A percentile compares a stretch with the other conserved stretches of the same genome.
Conservation (phyloP, 2,329 filamentous ascomycete genomes). For the Xylaria digitata region DNA sequence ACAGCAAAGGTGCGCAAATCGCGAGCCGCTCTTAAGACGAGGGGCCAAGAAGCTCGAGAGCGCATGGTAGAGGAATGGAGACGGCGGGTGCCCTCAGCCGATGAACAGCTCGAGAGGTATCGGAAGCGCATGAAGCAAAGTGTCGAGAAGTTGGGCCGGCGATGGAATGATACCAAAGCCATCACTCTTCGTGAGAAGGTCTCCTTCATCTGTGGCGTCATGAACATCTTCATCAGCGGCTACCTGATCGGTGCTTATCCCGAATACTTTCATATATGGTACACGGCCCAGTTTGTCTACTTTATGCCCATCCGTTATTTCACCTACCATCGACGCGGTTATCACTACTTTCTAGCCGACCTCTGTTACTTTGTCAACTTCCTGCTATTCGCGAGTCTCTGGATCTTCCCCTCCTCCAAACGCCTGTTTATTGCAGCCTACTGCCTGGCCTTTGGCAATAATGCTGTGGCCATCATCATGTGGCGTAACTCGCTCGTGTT, state of each 20-base stretch:
- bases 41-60: conserved; percentile 82
- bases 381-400: conserved; percentile 82
- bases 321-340: conserved; percentile 89
- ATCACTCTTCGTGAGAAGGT: conserved; percentile 94
- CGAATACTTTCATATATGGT: conserved; percentile 92
- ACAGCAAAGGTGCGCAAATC: conserved; percentile 87
- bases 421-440: conserved; percentile 91
- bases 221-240: conserved; percentile 97
- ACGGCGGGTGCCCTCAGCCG: conserved; percentile 83
- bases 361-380: conserved; percentile 99
- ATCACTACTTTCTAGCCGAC: conserved; percentile 97
- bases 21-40: conserved; percentile 80
- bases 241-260: conserved; percentile 90
- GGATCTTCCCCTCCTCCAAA: conserved; percentile 91
- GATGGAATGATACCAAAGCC: conserved; percentile 89
- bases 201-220: conserved; percentile 93
- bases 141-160: conserved; percentile 85
- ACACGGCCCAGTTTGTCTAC: conserved; percentile 85
- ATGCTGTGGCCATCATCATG: conserved; percentile 97
- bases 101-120: conserved; percentile 94
- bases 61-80: conserved; percentile 94
- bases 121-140: conserved; percentile 85
- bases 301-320: conserved; percentile 98
- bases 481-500: conserved; percentile 99
- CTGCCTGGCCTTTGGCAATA: conserved; percentile 94